Evolutionary conservation across 305 asterid species (phyloP).

Genomic region (Solanum hybrid): DNA sequence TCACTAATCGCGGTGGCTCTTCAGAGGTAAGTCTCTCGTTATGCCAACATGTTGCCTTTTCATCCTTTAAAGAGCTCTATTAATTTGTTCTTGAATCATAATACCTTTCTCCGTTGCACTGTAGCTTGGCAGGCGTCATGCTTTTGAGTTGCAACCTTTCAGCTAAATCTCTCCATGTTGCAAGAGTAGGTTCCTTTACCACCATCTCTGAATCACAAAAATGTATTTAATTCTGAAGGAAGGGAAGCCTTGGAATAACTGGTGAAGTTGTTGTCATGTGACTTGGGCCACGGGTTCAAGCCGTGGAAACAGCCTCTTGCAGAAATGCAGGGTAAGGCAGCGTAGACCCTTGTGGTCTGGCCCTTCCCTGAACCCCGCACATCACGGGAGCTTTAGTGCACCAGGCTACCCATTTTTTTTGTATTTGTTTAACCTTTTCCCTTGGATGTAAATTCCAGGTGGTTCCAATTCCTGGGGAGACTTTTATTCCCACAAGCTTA

Average conservation of each 20-base stretch:
- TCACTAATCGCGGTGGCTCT: slow-evolving; percentile 64
- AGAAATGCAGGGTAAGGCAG: not conserved
- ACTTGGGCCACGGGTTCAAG: not conserved
- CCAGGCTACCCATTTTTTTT: not conserved
- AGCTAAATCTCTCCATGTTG: slow-evolving; percentile 39
- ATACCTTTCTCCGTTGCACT: not conserved
- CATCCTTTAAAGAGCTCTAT: not conserved
- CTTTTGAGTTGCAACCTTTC: slow-evolving; percentile 54
- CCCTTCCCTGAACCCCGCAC: not conserved
- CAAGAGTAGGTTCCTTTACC: slow-evolving; percentile 42
- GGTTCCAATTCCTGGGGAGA: slow-evolving; percentile 47
- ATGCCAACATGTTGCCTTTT: not conserved
- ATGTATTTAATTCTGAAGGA: not conserved
- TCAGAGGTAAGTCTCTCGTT: slow-evolving; percentile 43
- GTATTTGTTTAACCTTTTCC: not conserved
- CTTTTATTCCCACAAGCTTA: slow-evolving; percentile 73
- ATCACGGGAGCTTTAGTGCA: not conserved
- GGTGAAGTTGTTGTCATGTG: not conserved
- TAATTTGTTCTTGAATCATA: not conserved
- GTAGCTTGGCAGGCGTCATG: slow-evolving; percentile 69
- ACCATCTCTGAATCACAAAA: not conserved
- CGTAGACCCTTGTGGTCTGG: not conserved
- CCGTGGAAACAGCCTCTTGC: not conserved
- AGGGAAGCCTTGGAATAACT: not conserved
- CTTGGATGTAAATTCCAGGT: slow-evolving; percentile 32